Percentiles rank a stretch among this genome's conserved stretches.
These are phyloP conservation scores for Pyrenophora graminea DNA, from an alignment of 2,329 filamentous ascomycete species.

Conservation along the genomic window DNA sequence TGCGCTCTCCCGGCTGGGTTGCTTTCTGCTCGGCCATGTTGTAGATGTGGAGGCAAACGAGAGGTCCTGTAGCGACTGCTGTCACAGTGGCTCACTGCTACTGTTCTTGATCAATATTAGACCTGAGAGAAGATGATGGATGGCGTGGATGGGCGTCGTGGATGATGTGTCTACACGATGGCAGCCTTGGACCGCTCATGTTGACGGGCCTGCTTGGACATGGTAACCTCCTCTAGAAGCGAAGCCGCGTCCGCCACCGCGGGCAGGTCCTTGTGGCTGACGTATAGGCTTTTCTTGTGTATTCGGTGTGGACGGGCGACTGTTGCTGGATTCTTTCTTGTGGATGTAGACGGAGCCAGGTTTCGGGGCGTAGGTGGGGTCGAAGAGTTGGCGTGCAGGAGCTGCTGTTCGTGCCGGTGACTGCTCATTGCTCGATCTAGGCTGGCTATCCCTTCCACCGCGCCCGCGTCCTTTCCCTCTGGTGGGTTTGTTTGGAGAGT, in stretches of 20 bases:
- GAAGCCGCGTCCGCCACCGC: slow-evolving; percentile 79
- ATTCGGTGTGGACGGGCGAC: slow-evolving; percentile 57
- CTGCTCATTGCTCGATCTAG: slow-evolving; percentile 45
- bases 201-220: slow-evolving; percentile 24
- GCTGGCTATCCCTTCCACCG: slow-evolving; percentile 45
- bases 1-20: too few relatives aligned
- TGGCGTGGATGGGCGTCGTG: too few relatives aligned
- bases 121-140: too few relatives aligned
- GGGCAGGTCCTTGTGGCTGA: slow-evolving; percentile 74
- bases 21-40: too few relatives aligned
- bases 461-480: slow-evolving; percentile 46
- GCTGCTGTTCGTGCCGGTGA: slow-evolving; percentile 38
- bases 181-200: slow-evolving; percentile 3
- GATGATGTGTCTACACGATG: too few relatives aligned
- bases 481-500: slow-evolving; percentile 38
- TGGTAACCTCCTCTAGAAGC: slow-evolving; percentile 59
- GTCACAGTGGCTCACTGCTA: too few relatives aligned
- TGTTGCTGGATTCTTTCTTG: slow-evolving; percentile 51
- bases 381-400: slow-evolving; percentile 69
- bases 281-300: slow-evolving; percentile 72
- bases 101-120: too few relatives aligned
- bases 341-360: slow-evolving; percentile 58
- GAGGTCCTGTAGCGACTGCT: too few relatives aligned
- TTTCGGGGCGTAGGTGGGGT: slow-evolving; percentile 72
- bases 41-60: too few relatives aligned